Percentiles rank a stretch among this genome's conserved stretches.
Evolutionary conservation across 2,329 filamentous ascomycete species (phyloP).

Genomic region (Stachybotrys chlorohalonatus): DNA sequence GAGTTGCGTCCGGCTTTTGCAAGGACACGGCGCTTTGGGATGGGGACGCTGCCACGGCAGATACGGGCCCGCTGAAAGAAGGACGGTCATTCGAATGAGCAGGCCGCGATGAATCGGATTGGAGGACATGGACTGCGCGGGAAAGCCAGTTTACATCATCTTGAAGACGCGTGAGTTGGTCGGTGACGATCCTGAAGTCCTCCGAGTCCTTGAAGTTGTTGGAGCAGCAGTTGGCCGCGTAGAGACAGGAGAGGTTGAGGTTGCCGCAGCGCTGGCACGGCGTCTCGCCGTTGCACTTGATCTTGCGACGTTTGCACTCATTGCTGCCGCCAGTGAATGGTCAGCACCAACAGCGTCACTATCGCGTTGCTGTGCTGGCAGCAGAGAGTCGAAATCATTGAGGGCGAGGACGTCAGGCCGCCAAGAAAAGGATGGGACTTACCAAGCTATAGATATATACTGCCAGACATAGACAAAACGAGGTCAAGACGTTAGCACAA

Average conservation of each 20-base stretch:
- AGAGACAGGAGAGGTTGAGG: slow-evolving; percentile 56
- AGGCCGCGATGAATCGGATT: slow-evolving; percentile 36
- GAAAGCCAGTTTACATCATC: slow-evolving; percentile 76
- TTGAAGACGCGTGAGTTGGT: slow-evolving; percentile 66
- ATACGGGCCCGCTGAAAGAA: neutral
- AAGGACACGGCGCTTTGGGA: slow-evolving; percentile 29
- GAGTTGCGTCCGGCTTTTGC: slow-evolving; percentile 34
- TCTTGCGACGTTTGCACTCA: slow-evolving; percentile 66
- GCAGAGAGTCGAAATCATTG: neutral
- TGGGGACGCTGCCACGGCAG: slow-evolving; percentile 30
- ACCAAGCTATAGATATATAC: slow-evolving; percentile 57
- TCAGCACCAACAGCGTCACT: neutral
- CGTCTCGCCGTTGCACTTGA: slow-evolving; percentile 64
- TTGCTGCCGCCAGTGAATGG: slow-evolving; percentile 36
- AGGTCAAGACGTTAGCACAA: neutral
- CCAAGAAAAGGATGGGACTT: slow-evolving; percentile 16
- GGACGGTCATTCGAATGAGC: slow-evolving; percentile 32
- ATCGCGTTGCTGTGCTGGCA: no score
- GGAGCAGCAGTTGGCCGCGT: slow-evolving; percentile 57
- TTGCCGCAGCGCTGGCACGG: slow-evolving; percentile 61
- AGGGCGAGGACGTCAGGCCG: slow-evolving; percentile 1
- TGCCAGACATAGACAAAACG: slow-evolving; percentile 11
- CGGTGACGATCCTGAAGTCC: slow-evolving; percentile 75
- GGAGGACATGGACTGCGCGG: slow-evolving; percentile 60
- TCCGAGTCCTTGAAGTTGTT: slow-evolving; percentile 88